A percentile compares a stretch with the other conserved stretches of the same genome.
Conservation (phyloP, 805 yeast genomes). For the Wickerhamomyces hampshirensis region DNA sequence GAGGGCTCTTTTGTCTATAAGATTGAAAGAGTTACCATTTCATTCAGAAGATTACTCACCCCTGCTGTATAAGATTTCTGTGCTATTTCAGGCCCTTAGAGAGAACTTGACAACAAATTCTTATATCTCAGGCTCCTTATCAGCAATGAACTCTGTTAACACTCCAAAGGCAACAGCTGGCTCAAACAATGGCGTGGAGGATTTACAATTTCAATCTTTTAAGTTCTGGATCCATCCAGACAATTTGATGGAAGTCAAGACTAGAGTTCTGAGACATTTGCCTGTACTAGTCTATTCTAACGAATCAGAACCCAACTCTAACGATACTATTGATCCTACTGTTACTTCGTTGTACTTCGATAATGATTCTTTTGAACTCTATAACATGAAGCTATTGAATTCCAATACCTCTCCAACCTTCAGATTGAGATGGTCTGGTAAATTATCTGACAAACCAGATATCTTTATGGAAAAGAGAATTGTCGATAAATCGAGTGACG, state of each 20-base stretch:
- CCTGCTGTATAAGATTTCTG: conserved; percentile 73
- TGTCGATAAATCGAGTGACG: conserved; percentile 47
- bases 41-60: conserved; percentile 96
- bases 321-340: conserved; percentile 62
- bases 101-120: conserved; percentile 49
- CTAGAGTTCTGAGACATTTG: conserved; percentile 87
- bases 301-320: conserved; percentile 35
- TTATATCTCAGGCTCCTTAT: conserved; percentile 23
- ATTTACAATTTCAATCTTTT: conserved; percentile 50
- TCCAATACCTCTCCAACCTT: conserved; percentile 66
- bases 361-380: conserved; percentile 73
- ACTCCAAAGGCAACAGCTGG: conserved; percentile 16
- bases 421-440: conserved; percentile 89
- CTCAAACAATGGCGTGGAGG: conserved; percentile 13
- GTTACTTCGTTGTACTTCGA: conserved; percentile 88
- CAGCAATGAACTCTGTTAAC: conserved; percentile 8
- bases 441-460: conserved; percentile 69
- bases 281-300: conserved; percentile 77
- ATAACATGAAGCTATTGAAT: conserved; percentile 77
- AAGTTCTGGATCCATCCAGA: conserved; percentile 98
- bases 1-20: conserved; percentile 79
- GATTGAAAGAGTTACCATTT: conserved; percentile 84
- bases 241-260: conserved; percentile 93
- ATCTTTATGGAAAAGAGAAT: conserved; percentile 76
- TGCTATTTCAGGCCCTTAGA: conserved; percentile 75